Conservation (phyloP, 2,329 filamentous ascomycete species). For the Pseudogymnoascus sp. region DNA sequence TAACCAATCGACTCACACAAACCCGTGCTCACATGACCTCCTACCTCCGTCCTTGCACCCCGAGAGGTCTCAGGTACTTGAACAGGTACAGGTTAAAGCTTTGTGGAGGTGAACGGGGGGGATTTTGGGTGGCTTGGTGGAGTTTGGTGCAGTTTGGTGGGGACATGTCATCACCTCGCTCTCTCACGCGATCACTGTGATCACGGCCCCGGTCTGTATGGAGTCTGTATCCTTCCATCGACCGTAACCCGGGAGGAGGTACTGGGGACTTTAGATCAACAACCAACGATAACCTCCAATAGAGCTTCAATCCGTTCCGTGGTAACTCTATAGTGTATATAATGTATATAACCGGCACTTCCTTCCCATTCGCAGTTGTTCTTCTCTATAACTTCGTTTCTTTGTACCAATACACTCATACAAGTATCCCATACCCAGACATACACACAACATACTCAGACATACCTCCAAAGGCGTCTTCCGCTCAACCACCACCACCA, state of each 20-base stretch:
- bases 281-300: neutral
- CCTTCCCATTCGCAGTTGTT: neutral
- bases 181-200: conserved; percentile 9
- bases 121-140: neutral
- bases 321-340: neutral
- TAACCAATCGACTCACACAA: neutral
- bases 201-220: neutral
- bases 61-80: neutral
- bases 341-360: neutral
- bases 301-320: neutral
- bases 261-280: neutral
- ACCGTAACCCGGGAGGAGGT: neutral
- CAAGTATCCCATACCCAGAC: neutral
- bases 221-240: neutral
- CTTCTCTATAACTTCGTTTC: neutral
- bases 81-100: neutral
- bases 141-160: neutral
- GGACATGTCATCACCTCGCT: conserved; percentile 11
- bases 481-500: neutral
- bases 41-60: neutral
- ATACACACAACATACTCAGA: conserved; percentile 1
- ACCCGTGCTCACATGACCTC: neutral
- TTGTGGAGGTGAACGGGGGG: neutral
- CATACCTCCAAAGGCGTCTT: neutral
- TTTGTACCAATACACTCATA: neutral